Conservation (phyloP, 768 basidiomycete genomes). For the Lactarius sp. region DNA sequence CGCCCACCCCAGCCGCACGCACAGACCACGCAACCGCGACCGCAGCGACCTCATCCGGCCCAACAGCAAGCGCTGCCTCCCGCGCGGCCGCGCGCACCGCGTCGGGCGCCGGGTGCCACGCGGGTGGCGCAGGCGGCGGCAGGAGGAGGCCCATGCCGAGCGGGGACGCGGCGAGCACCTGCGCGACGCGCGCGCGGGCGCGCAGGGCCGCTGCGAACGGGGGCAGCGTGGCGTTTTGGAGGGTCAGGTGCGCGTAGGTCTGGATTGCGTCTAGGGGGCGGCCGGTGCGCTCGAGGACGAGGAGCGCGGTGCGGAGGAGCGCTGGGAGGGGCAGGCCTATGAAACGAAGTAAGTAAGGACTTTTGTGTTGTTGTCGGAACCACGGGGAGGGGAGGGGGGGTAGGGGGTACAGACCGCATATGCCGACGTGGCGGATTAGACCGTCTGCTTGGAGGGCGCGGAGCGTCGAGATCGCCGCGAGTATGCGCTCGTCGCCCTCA, state of each 20-base stretch:
- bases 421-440: constrained; percentile 66
- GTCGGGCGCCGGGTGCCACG: constrained; percentile 75
- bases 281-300: constrained; percentile 43
- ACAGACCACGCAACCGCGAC: constrained; percentile 74
- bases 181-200: constrained; percentile 57
- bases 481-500: constrained; percentile 56
- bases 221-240: constrained; percentile 63
- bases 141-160: constrained; percentile 81
- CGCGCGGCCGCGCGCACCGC: constrained; percentile 42
- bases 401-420: constrained; percentile 53
- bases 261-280: constrained; percentile 73
- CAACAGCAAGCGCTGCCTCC: constrained; percentile 33
- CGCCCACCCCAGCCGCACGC: constrained; percentile 28
- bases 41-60: constrained; percentile 48
- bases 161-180: constrained; percentile 75
- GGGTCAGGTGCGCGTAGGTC: constrained; percentile 74
- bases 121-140: constrained; percentile 38
- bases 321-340: constrained; percentile 73
- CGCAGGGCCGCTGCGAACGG: constrained; percentile 54
- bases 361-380: no score
- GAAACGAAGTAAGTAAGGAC: no score
- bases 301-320: constrained; percentile 74
- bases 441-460: constrained; percentile 69
- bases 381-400: neutral
- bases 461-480: constrained; percentile 64